Conservation (phyloP, 129 eudicot species). For the Artemisia annua region DNA sequence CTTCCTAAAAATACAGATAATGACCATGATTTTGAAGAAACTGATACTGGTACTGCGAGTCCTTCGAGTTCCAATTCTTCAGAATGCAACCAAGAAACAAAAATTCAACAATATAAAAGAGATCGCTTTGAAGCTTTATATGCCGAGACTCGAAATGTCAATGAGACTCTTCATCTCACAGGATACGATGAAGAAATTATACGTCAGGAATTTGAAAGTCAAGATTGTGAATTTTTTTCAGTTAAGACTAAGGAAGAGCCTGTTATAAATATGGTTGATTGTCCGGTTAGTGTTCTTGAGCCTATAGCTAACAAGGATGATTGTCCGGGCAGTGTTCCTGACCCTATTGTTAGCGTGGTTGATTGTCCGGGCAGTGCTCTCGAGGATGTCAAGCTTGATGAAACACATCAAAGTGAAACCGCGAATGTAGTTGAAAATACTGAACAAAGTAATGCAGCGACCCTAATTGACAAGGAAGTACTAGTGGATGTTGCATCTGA, state of each 20-base stretch:
- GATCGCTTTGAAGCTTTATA: conserved; percentile 22
- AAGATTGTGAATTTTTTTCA: conserved; percentile 21
- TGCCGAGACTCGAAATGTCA: conserved; percentile 32
- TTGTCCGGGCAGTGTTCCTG: neutral
- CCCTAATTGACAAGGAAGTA: conserved; percentile 26
- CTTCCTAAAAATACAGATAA: conserved; percentile 35
- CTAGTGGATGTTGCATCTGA: conserved; percentile 26
- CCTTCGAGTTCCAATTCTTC: conserved; percentile 32
- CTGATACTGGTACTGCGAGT: conserved; percentile 35
- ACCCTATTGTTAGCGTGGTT: conserved; percentile 5
- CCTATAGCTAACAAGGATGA: neutral
- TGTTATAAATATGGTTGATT: conserved; percentile 3
- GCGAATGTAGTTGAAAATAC: conserved; percentile 22
- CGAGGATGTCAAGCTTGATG: conserved; percentile 27
- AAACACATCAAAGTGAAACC: conserved; percentile 26
- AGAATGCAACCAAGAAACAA: conserved; percentile 22
- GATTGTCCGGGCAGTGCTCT: conserved; percentile 17
- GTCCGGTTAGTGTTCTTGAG: conserved; percentile 23
- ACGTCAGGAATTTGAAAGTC: conserved; percentile 31
- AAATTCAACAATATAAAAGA: conserved; percentile 27
- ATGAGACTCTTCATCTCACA: conserved; percentile 31
- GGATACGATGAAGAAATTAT: conserved; percentile 33
- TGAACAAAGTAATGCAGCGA: conserved; percentile 29
- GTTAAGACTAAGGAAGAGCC: conserved; percentile 34
- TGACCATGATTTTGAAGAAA: conserved; percentile 34